phyloP scores from a whole-genome alignment of 1,284 basidiomycete genomes.

The Apiotrichum veenhuisii region DNA sequence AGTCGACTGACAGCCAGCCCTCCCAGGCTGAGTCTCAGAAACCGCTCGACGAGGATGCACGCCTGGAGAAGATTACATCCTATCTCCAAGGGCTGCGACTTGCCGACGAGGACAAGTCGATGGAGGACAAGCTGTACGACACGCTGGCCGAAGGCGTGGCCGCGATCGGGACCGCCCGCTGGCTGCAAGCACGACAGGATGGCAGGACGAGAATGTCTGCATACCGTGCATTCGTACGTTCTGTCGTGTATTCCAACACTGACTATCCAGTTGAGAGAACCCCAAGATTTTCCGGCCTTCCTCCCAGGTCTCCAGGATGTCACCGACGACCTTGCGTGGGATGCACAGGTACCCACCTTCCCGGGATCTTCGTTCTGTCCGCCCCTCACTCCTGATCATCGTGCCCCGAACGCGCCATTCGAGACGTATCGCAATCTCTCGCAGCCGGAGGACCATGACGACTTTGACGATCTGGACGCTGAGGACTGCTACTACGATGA shows the following conservation, averaged over 20 bases:
- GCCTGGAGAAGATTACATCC: not conserved
- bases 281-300: not conserved
- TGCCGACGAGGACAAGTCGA: not conserved
- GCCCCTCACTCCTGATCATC: too few relatives aligned
- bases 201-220: not conserved
- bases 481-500: not conserved
- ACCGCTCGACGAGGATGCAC: not conserved
- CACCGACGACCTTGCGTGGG: not conserved
- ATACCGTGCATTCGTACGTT: constrained; percentile 5
- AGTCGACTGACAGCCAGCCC: not conserved
- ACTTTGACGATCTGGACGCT: not conserved
- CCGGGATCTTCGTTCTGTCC: too few relatives aligned
- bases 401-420: too few relatives aligned
- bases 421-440: too few relatives aligned
- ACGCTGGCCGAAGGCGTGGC: constrained; percentile 16
- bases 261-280: not conserved
- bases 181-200: constrained; percentile 10
- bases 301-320: too few relatives aligned
- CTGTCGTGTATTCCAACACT: not conserved
- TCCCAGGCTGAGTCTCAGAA: not conserved
- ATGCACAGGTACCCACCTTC: not conserved
- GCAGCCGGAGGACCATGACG: not conserved
- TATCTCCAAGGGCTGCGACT: not conserved
- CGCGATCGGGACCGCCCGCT: constrained; percentile 13
- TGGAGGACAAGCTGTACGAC: not conserved